phyloP scores from a whole-genome alignment of 345 rosid genomes.

The Turnera subulata region DNA sequence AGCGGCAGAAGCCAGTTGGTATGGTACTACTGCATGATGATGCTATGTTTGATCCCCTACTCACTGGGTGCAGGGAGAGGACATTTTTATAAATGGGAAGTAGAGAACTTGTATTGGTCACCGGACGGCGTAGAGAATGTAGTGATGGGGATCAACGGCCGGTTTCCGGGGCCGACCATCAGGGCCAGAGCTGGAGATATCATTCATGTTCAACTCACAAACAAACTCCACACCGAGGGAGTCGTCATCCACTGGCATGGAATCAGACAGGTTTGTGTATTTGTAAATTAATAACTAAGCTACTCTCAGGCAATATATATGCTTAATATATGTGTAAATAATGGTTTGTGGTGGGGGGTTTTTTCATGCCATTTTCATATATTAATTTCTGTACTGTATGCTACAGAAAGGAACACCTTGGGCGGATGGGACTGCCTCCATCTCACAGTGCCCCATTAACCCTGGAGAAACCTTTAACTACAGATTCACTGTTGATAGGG shows the following conservation, averaged over 20 bases:
- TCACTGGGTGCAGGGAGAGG: too few relatives aligned
- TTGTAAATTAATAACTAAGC: not conserved
- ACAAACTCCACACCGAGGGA: constrained; percentile 69
- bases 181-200: constrained; percentile 57
- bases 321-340: too few relatives aligned
- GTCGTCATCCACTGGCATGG: constrained; percentile 97
- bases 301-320: too few relatives aligned
- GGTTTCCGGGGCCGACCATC: constrained; percentile 87
- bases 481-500: constrained; percentile 69
- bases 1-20: too few relatives aligned
- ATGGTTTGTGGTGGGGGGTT: too few relatives aligned
- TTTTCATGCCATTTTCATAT: too few relatives aligned
- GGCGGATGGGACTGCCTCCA: constrained; percentile 84
- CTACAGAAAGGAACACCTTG: constrained; percentile 71
- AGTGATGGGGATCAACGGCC: constrained; percentile 72
- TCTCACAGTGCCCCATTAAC: constrained; percentile 67
- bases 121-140: constrained; percentile 67
- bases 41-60: not conserved
- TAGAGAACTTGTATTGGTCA: constrained; percentile 51
- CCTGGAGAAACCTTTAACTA: constrained; percentile 84
- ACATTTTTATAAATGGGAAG: constrained; percentile 46
- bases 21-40: not conserved
- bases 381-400: not conserved
- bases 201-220: constrained; percentile 50
- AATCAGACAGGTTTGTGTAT: constrained; percentile 58